A percentile compares a stretch with the other conserved stretches of the same genome.
Evolutionary conservation across 495 filamentous ascomycete species (phyloP).

Genomic region (Neurospora discreta): DNA sequence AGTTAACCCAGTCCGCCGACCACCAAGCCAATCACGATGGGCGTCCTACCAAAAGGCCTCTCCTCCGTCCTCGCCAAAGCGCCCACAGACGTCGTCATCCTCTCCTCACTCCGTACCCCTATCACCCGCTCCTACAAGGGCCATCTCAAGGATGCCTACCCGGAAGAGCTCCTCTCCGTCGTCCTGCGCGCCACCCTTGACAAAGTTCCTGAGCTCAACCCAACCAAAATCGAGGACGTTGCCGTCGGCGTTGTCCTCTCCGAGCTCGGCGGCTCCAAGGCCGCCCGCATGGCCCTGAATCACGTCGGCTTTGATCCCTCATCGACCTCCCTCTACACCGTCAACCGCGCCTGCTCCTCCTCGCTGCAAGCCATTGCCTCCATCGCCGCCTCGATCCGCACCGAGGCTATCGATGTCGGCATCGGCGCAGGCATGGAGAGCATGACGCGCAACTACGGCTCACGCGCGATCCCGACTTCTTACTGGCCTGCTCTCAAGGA

Average conservation of each 20-base stretch:
- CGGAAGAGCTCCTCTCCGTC: conserved; percentile 72
- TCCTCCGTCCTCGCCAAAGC: conserved; percentile 69
- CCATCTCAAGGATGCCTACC: conserved; percentile 76
- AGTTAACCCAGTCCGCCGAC: background rate
- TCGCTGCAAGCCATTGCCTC: conserved; percentile 63
- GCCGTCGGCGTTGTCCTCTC: conserved; percentile 79
- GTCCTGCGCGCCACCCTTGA: conserved; percentile 77
- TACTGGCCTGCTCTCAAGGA: conserved; percentile 66
- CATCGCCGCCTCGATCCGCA: conserved; percentile 59
- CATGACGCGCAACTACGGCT: conserved; percentile 86
- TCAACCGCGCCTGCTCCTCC: conserved; percentile 78
- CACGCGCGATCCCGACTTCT: conserved; percentile 67
- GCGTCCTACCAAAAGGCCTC: conserved; percentile 41
- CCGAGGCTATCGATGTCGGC: conserved; percentile 63
- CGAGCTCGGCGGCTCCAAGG: conserved; percentile 84
- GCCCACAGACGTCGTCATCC: conserved; percentile 75
- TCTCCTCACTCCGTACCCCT: conserved; percentile 78
- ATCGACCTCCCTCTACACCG: conserved; percentile 63
- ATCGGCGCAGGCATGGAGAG: conserved; percentile 87
- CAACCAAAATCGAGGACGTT: conserved; percentile 64
- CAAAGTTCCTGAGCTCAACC: conserved; percentile 63
- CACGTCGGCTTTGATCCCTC: conserved; percentile 62
- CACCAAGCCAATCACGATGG: conserved; percentile 12
- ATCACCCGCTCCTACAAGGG: conserved; percentile 75
- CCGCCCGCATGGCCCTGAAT: conserved; percentile 80